Conservation (phyloP, 2,329 filamentous ascomycete genomes). For the Dactylellina drechsleri region DNA sequence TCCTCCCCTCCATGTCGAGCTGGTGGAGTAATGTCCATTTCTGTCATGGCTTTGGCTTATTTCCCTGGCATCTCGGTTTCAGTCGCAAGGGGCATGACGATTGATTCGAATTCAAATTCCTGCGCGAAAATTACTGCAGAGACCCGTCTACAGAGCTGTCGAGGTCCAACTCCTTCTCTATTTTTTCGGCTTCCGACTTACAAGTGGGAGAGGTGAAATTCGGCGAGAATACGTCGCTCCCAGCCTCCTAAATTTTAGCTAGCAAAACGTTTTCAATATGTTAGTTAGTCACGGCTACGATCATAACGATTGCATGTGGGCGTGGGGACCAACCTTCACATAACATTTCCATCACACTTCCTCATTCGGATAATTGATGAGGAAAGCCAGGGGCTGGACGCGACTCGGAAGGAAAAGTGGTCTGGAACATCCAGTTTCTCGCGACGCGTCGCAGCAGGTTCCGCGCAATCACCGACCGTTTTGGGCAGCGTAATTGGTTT, state of each 20-base stretch:
- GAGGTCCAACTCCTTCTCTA: background rate
- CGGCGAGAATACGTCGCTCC: constrained; percentile 3
- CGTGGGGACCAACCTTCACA: constrained; percentile 10
- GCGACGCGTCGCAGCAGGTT: constrained; percentile 25
- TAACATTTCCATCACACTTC: constrained; percentile 42
- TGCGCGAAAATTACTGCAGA: background rate
- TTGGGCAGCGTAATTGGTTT: constrained; percentile 14
- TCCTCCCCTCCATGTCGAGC: constrained; percentile 26
- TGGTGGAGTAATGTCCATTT: constrained; percentile 17
- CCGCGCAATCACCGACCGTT: constrained; percentile 22
- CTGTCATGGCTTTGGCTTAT: background rate
- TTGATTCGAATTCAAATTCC: constrained; percentile 1
- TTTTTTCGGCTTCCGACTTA: background rate
- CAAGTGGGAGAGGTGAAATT: background rate
- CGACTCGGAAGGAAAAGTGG: constrained; percentile 21
- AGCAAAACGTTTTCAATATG: too few relatives aligned
- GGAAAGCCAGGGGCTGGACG: constrained; percentile 20
- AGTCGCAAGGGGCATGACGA: constrained; percentile 18
- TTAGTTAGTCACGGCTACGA: too few relatives aligned
- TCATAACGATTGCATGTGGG: background rate
- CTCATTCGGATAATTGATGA: constrained; percentile 49
- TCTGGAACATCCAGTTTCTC: constrained; percentile 13
- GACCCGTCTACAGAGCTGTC: constrained; percentile 18
- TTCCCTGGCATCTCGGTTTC: constrained; percentile 3
- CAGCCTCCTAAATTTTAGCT: constrained; percentile 35